Percentiles rank a stretch among this genome's conserved stretches.
Evolutionary conservation across 2,329 filamentous ascomycete genomes (phyloP).

Genomic region (Emericellopsis cladophorae): DNA sequence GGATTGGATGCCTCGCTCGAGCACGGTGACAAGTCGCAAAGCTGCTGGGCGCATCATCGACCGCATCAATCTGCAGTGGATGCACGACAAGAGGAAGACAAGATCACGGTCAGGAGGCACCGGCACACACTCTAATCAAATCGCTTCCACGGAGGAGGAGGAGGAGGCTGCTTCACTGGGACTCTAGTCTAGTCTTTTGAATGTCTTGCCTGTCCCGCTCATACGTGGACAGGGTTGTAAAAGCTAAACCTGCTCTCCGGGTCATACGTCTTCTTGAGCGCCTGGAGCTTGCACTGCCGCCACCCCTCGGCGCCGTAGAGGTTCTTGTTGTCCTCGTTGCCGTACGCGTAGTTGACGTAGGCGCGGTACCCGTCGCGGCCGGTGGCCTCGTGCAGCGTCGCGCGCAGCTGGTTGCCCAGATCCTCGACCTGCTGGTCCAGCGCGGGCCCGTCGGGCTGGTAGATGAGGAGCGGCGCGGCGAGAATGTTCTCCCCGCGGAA

Average conservation of each 20-base stretch:
- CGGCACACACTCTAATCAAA: no score
- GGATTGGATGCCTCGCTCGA: no score
- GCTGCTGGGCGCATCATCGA: no score
- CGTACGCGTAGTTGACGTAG: slow-evolving; percentile 41
- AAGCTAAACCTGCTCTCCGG: slow-evolving; percentile 29
- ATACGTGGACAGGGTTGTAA: slow-evolving; percentile 18
- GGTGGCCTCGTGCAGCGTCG: slow-evolving; percentile 20
- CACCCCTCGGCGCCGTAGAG: slow-evolving; percentile 37
- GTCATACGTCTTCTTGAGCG: slow-evolving; percentile 36
- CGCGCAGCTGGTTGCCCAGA: slow-evolving; percentile 23
- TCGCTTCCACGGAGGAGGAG: no score
- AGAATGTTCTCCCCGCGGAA: slow-evolving; percentile 31
- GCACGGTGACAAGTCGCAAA: no score
- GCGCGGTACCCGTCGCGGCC: slow-evolving; percentile 18
- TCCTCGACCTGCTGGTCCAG: slow-evolving; percentile 18
- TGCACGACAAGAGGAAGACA: no score
- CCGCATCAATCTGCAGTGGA: no score
- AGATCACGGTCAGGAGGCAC: no score
- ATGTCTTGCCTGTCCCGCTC: no score
- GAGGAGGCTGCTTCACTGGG: no score
- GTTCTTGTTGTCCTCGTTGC: slow-evolving; percentile 24
- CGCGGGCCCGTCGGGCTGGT: slow-evolving; percentile 15
- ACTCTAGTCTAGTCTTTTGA: no score
- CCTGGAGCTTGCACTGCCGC: slow-evolving; percentile 29
- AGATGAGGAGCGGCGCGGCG: slow-evolving; percentile 21